Conservation (phyloP, 768 basidiomycete genomes). For the Pleurotus giganteus region DNA sequence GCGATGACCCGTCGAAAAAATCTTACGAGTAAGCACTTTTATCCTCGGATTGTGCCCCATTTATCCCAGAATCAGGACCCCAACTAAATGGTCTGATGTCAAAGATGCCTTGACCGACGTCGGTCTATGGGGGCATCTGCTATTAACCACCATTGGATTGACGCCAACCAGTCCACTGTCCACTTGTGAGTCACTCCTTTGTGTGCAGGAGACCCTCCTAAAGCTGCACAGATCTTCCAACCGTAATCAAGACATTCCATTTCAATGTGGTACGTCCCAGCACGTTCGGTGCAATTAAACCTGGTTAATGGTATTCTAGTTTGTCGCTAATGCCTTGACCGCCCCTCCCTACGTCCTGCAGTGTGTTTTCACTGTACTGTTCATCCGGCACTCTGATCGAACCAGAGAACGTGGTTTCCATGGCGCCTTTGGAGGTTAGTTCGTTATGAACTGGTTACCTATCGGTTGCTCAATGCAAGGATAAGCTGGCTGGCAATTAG, state of each 20-base stretch:
- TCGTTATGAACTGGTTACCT: background rate
- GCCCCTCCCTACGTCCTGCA: slow-evolving; percentile 36
- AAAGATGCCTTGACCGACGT: slow-evolving; percentile 33
- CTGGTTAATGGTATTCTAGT: slow-evolving; percentile 4
- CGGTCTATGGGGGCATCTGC: slow-evolving; percentile 34
- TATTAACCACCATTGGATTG: slow-evolving; percentile 32
- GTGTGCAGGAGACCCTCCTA: background rate
- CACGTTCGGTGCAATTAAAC: background rate
- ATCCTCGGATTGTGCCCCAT: background rate
- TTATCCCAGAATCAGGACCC: slow-evolving; percentile 21
- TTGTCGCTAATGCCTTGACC: slow-evolving; percentile 34
- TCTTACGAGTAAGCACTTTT: slow-evolving; percentile 31
- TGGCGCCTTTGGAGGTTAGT: slow-evolving; percentile 32
- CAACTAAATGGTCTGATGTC: slow-evolving; percentile 32
- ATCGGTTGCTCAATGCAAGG: background rate
- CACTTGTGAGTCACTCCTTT: slow-evolving; percentile 26
- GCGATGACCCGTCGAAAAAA: slow-evolving; percentile 36
- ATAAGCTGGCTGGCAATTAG: slow-evolving; percentile 34
- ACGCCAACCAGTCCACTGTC: slow-evolving; percentile 35
- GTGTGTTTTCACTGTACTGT: slow-evolving; percentile 29
- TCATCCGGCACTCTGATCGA: slow-evolving; percentile 31
- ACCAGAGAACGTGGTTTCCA: slow-evolving; percentile 33
- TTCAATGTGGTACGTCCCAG: slow-evolving; percentile 24
- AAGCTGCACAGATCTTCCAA: slow-evolving; percentile 29
- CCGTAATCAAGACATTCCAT: slow-evolving; percentile 36